phyloP scores from a whole-genome alignment of 108 stramenopile genomes.

The Chaetoceros tenuissimus region DNA sequence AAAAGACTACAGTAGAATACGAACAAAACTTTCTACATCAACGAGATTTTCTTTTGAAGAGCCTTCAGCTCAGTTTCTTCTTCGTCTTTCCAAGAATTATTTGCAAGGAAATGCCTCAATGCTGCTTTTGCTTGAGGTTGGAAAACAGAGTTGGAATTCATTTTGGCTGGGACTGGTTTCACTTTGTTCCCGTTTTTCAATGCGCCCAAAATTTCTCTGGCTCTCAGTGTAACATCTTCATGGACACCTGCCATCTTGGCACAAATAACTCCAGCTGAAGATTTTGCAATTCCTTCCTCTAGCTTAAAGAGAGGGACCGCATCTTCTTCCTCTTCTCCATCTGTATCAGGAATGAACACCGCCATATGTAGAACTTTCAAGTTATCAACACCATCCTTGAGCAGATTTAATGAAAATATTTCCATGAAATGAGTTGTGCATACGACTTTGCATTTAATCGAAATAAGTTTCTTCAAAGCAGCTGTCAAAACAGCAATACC shows the following conservation, averaged over 20 bases:
- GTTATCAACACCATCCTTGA: constrained; percentile 52
- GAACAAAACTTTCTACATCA: no score
- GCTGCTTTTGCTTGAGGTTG: not conserved
- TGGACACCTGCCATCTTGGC: constrained; percentile 84
- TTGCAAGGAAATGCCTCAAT: constrained; percentile 8
- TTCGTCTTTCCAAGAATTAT: not conserved
- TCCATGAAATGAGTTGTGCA: constrained; percentile 94
- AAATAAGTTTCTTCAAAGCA: constrained; percentile 53
- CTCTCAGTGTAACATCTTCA: constrained; percentile 42
- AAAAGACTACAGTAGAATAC: no score
- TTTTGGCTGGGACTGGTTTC: constrained; percentile 31
- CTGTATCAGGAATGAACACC: constrained; percentile 64
- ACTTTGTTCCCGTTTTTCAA: constrained; percentile 47
- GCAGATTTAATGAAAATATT: constrained; percentile 80
- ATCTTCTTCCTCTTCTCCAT: constrained; percentile 44
- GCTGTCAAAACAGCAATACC: constrained; percentile 89
- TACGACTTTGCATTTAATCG: constrained; percentile 59
- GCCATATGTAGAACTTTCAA: constrained; percentile 84
- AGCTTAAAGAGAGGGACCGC: constrained; percentile 86
- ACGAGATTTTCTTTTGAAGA: not conserved
- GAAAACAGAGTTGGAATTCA: constrained; percentile 1
- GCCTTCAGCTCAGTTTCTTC: not conserved
- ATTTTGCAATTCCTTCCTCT: constrained; percentile 74
- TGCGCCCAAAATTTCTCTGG: constrained; percentile 52
- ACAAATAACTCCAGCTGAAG: constrained; percentile 89